Evolutionary conservation across 805 yeast genomes (phyloP).

Genomic region (Zygosaccharomyces pseudorouxii): DNA sequence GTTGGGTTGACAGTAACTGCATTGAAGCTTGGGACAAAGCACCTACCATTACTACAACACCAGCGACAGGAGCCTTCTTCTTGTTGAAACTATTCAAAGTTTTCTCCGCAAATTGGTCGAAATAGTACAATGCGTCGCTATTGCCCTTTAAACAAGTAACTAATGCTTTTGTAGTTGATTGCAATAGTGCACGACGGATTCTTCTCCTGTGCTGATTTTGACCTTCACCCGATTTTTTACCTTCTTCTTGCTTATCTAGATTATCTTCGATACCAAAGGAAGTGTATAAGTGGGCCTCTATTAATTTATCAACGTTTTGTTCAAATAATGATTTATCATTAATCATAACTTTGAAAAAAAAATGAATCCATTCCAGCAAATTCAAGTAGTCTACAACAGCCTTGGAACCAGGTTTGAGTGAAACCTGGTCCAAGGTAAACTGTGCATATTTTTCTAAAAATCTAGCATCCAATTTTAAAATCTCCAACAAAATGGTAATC

Average conservation of each 20-base stretch:
- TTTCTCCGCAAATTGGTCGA: constrained; percentile 11
- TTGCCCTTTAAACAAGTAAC: constrained; percentile 16
- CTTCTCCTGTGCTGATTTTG: constrained; percentile 40
- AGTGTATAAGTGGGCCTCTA: constrained; percentile 38
- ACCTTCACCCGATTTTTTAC: constrained; percentile 20
- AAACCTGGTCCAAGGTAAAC: constrained; percentile 36
- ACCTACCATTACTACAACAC: constrained; percentile 37
- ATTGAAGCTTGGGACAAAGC: constrained; percentile 33
- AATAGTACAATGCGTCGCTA: constrained; percentile 10
- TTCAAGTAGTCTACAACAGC: constrained; percentile 56
- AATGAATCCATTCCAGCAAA: constrained; percentile 53
- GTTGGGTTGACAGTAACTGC: constrained; percentile 23
- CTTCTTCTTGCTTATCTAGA: constrained; percentile 24
- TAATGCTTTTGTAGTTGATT: constrained; percentile 27
- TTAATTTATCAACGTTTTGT: constrained; percentile 35
- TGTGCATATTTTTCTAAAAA: constrained; percentile 37
- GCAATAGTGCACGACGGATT: constrained; percentile 36
- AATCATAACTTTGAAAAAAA: constrained; percentile 29
- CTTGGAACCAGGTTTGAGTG: constrained; percentile 36
- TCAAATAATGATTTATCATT: constrained; percentile 26
- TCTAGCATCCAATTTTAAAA: constrained; percentile 35
- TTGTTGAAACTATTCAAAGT: constrained; percentile 14
- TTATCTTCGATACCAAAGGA: constrained; percentile 29
- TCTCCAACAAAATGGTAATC: constrained; percentile 36
- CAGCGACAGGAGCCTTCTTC: constrained; percentile 33